Conservation (phyloP, 768 basidiomycete species). For the Lactarius sp. region DNA sequence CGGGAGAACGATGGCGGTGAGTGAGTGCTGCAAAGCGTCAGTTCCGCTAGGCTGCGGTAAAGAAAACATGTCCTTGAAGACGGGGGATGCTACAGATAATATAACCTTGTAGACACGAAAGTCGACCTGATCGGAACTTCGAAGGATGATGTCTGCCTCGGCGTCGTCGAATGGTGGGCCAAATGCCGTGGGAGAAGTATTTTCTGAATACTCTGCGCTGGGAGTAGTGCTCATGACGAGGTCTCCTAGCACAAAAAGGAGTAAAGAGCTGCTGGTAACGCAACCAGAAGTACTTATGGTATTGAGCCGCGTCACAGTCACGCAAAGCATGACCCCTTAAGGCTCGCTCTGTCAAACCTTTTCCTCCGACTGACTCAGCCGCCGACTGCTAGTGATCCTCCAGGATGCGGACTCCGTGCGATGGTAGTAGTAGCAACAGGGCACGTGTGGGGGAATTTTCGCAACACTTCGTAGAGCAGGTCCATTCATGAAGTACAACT, state of each 20-base stretch:
- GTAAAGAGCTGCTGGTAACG: too few species aligned
- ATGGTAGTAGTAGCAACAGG: too few species aligned
- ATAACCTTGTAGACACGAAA: slow-evolving; percentile 1
- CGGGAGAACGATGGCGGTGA: background rate
- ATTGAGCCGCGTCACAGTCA: too few species aligned
- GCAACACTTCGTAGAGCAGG: too few species aligned
- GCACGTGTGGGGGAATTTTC: too few species aligned
- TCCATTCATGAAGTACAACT: too few species aligned
- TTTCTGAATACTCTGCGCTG: background rate
- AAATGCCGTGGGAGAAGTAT: background rate
- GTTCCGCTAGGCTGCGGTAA: background rate
- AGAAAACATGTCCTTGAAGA: slow-evolving; percentile 4
- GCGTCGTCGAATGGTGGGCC: background rate
- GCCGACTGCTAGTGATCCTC: too few species aligned
- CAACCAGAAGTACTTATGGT: too few species aligned
- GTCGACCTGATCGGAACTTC: slow-evolving; percentile 7
- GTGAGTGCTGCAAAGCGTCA: background rate
- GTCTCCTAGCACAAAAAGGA: background rate
- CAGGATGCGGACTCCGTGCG: too few species aligned
- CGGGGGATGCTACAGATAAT: slow-evolving; percentile 6
- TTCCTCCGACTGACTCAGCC: too few species aligned
- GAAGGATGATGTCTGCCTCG: background rate
- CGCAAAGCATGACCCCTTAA: too few species aligned
- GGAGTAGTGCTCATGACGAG: background rate
- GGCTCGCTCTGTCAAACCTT: too few species aligned